Evolutionary conservation across 306 rosid genomes (phyloP), one percentile per base, ranked within the genome.

Genomic region (Cicer bijugum): DNA sequence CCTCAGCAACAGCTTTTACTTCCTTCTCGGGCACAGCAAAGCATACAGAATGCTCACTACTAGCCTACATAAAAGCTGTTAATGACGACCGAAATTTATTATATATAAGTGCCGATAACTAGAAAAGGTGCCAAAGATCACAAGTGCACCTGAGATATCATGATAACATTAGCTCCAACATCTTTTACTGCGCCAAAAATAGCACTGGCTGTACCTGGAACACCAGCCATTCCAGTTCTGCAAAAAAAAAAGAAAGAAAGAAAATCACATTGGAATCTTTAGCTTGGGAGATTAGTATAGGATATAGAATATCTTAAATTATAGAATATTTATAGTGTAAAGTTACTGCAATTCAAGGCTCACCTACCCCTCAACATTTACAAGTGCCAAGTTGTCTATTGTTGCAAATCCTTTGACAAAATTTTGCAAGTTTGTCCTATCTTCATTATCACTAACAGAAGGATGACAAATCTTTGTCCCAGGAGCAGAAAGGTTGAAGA

Each of bases 331-430:
- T 57, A 59, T 40, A 20, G 7, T 8, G 48, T 12, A 72, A 78
- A 20, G 82, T 57, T 39, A 75, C 59, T 23, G 23, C 11, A 67
- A 82, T 38, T 80, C 74, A 67, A 44, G 67, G 71, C 95, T 89
- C 85, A 94, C 99, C 99, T 97, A 94, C 99, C 99, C 99, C 83
- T 94, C 99, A 61, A 94, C 99, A 77, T 94, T 94, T 59, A 94
- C 84, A 69, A 94, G 97, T 43, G 99, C 99, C 81, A 94, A 74
- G 80, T 94, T 94, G 86, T 94, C 99, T 68, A 94, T 94, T 1
- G 99, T 94, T 17, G 99, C 99, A 85, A 94, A 94, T 50, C 99
- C 99, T 82, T 92, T 94, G 70, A 94, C 99, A 37, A 63, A 89
- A 76, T 89, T 88, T 82, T 79, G 84, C 66, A 85, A 74, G 81